Evolutionary conservation across 768 basidiomycete species (phyloP).

Genomic region (Termitomyces sp.): DNA sequence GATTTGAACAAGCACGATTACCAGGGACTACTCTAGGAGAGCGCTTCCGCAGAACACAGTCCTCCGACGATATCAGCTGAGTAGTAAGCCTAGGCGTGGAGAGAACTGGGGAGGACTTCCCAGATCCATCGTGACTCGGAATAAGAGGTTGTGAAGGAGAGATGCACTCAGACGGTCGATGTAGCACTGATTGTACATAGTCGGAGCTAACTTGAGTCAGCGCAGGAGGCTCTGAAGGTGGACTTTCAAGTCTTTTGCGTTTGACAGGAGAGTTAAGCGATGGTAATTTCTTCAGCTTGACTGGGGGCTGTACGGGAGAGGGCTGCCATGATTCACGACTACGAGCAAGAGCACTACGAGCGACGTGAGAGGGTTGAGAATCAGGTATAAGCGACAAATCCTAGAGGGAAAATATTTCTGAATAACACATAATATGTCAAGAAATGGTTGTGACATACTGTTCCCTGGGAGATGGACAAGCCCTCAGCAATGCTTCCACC

Average conservation of each 20-base stretch:
- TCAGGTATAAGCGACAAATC: constrained; percentile 18
- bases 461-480: constrained; percentile 31
- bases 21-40: background rate
- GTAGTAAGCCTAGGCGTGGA: constrained; percentile 1
- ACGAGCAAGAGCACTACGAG: too few species aligned
- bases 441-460: constrained; percentile 18
- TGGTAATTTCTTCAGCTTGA: background rate
- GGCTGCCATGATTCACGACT: background rate
- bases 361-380: too few species aligned
- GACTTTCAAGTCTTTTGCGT: background rate
- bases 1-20: background rate
- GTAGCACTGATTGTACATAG: too few species aligned
- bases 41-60: background rate
- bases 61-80: background rate
- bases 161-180: background rate
- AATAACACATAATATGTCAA: background rate
- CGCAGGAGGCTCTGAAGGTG: background rate
- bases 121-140: background rate
- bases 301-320: background rate
- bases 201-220: background rate
- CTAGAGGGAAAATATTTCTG: background rate
- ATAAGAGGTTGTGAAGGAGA: too few species aligned
- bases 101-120: background rate
- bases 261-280: constrained; percentile 2
- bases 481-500: constrained; percentile 43